These are phyloP conservation scores for Candida saitoana DNA, from an alignment of 805 yeast species.

Conservation along the genomic window DNA sequence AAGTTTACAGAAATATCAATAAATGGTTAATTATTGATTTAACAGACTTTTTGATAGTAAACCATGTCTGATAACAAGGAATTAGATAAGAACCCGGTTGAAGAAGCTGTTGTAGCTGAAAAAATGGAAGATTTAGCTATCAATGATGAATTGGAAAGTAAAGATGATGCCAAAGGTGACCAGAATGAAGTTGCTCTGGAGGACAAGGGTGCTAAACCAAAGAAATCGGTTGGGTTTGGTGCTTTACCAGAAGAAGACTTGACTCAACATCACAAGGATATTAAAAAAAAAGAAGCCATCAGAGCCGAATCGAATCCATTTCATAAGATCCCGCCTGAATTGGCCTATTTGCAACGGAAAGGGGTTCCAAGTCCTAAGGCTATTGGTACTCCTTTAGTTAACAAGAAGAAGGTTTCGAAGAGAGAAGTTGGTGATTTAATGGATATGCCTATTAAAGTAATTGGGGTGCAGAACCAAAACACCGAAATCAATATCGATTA, in stretches of 20 bases:
- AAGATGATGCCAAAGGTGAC: neutral
- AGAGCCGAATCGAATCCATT: conserved; percentile 28
- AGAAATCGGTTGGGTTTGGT: conserved; percentile 38
- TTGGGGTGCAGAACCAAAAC: conserved; percentile 39
- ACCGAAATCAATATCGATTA: conserved; percentile 52
- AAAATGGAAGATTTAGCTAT: neutral
- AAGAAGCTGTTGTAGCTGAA: neutral
- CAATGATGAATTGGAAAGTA: neutral
- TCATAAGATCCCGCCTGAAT: conserved; percentile 40
- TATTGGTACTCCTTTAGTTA: conserved; percentile 5
- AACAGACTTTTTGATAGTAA: neutral
- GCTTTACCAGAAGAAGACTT: conserved; percentile 34
- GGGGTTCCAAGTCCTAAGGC: conserved; percentile 28
- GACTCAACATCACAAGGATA: conserved; percentile 28
- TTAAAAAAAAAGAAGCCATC: conserved; percentile 24
- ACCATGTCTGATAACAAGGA: neutral
- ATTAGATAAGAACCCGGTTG: neutral
- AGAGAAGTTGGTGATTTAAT: conserved; percentile 43
- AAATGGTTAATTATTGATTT: neutral
- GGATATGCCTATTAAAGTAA: conserved; percentile 48
- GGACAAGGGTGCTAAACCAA: conserved; percentile 3
- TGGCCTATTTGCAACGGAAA: conserved; percentile 30
- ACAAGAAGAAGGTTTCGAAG: neutral
- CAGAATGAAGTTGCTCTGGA: neutral
- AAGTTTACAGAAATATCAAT: neutral